These are phyloP conservation scores for Globisporangium sylvaticum DNA, from an alignment of 352 stramenopile genomes.

Conservation along the genomic window DNA sequence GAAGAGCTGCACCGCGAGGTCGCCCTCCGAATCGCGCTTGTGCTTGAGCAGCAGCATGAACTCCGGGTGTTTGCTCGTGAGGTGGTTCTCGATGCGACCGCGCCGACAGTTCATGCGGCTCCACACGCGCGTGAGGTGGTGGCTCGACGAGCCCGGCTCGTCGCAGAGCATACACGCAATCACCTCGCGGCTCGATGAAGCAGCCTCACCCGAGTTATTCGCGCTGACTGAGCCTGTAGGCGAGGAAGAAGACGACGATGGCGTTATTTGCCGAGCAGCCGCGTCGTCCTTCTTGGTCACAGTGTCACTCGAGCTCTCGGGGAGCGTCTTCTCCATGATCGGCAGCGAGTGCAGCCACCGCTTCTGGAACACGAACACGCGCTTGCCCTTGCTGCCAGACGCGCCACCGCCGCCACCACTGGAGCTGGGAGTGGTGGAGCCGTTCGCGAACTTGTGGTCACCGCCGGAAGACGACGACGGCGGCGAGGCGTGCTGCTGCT, in stretches of 20 bases:
- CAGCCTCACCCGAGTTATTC: slow-evolving; percentile 16
- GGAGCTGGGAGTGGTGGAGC: background rate
- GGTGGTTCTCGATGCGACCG: slow-evolving; percentile 73
- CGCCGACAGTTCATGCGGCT: slow-evolving; percentile 69
- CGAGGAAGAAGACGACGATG: background rate
- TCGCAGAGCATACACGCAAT: slow-evolving; percentile 81
- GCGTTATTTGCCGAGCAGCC: background rate
- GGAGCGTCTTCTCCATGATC: slow-evolving; percentile 66
- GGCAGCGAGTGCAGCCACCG: slow-evolving; percentile 74
- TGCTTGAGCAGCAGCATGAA: slow-evolving; percentile 78
- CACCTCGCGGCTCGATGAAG: slow-evolving; percentile 31
- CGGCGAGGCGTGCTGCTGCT: background rate
- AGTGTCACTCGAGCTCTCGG: slow-evolving; percentile 27
- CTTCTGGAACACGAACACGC: slow-evolving; percentile 81
- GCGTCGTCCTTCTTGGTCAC: slow-evolving; percentile 19
- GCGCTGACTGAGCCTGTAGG: background rate
- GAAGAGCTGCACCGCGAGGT: slow-evolving; percentile 72
- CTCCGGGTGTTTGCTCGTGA: slow-evolving; percentile 77
- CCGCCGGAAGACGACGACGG: background rate
- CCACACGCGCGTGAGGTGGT: slow-evolving; percentile 67
- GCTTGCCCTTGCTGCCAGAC: slow-evolving; percentile 37
- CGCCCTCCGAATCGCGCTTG: slow-evolving; percentile 68
- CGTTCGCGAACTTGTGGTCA: slow-evolving; percentile 4
- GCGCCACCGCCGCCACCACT: background rate
- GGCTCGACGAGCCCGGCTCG: slow-evolving; percentile 47